Evolutionary conservation across 2,329 filamentous ascomycete genomes (phyloP), one percentile per base, ranked within the genome.

Genomic region (Fusarium abutilonis): DNA sequence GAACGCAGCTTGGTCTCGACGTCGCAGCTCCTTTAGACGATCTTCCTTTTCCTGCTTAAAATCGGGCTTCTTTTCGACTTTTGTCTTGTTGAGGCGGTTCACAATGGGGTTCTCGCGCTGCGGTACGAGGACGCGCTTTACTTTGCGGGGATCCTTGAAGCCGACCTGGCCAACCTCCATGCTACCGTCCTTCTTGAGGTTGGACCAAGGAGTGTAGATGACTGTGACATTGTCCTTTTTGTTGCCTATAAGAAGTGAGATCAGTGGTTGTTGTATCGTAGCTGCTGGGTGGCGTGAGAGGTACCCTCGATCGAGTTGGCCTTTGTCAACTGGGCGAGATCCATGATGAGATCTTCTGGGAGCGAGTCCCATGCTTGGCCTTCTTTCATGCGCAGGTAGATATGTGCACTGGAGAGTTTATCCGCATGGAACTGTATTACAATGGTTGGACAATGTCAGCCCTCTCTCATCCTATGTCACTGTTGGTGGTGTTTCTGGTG

Each of bases 11-110:
- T 89, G 86, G 48, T 97, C 92, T 56, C 81, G 83, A 74, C 87
- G 89, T 63, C 92, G 83, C 67, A 94, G 79, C 77, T 90, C 87
- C 68, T 86, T 87, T 58, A 89, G 77, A 38, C 86, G 85, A 45
- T 92, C 90, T 52, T 96, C 93, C 73, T 89, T 91, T 79, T 97
- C 93, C 73, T 89, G 86, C 56, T 84, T 82, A 11, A 99, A 79
- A 73, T 98, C 92, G 0, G 94, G 93, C 74, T 89, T 92, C 75
- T 89, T 91, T 79, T 98, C 94, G 31, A 91, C 86, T 68, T 90
- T 92, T 32, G 95, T 99, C 83, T 98, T 99, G 81, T 97, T 98
- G 65, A 99, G 86, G n/a, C 95, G 88, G 79, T 99, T 99, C 79
- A 99, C 87, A 71, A 97, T 92, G 45, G 88, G 80, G 76, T 99